Conservation (phyloP, 1,139 yeast genomes). For the Zygosaccharomyces sapae region DNA sequence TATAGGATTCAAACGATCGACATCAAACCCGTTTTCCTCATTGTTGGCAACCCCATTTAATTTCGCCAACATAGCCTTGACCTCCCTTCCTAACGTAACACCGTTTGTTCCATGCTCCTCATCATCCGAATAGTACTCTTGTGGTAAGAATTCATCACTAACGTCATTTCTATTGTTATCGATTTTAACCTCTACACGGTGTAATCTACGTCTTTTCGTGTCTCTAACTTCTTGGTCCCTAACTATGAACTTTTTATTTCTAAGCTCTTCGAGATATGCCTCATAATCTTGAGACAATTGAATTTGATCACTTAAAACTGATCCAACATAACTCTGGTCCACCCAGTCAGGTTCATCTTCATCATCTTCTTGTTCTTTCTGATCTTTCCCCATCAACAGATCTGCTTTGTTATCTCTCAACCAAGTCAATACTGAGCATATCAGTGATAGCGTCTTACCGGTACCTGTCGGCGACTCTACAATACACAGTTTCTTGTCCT, state of each 20-base stretch:
- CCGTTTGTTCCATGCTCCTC: conserved; percentile 20
- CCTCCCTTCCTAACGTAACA: conserved; percentile 37
- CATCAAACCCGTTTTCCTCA: conserved; percentile 1
- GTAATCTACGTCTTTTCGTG: conserved; percentile 21
- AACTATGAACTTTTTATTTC: conserved; percentile 14
- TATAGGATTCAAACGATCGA: conserved; percentile 39
- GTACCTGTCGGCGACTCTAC: conserved; percentile 96
- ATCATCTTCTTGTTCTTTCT: conserved; percentile 25
- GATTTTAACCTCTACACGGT: conserved; percentile 23
- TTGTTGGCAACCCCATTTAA: conserved; percentile 22
- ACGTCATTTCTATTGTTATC: conserved; percentile 12
- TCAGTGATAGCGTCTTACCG: conserved; percentile 83
- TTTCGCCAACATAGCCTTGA: conserved; percentile 42
- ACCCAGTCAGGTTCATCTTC: conserved; percentile 66
- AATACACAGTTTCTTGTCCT: conserved; percentile 64
- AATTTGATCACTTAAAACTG: conserved; percentile 35
- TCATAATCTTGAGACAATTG: conserved; percentile 40
- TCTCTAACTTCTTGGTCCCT: conserved; percentile 3
- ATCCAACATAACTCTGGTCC: conserved; percentile 41
- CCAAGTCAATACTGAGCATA: conserved; percentile 88
- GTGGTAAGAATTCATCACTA: conserved; percentile 26
- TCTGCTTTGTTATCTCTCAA: conserved; percentile 54
- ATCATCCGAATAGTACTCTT: conserved; percentile 37
- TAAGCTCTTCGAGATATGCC: conserved; percentile 35
- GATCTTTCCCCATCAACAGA: conserved; percentile 8